These are phyloP conservation scores for Aspergillus avenaceus DNA, from an alignment of 495 filamentous ascomycete species.

Conservation along the genomic window DNA sequence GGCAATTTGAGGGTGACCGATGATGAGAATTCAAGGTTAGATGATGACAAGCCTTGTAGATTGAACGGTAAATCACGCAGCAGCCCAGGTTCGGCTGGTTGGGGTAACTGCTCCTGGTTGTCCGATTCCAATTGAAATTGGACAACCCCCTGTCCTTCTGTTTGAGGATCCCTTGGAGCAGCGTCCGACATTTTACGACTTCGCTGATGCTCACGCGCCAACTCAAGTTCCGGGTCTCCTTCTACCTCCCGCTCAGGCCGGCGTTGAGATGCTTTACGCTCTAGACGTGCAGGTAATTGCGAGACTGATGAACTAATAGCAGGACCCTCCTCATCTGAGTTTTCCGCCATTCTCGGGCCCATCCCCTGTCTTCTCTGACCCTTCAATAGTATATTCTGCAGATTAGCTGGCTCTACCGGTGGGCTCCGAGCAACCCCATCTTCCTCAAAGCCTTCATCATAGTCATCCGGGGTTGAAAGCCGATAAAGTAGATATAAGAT, in stretches of 20 bases:
- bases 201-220: neutral
- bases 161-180: conserved; percentile 9
- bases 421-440: conserved; percentile 36
- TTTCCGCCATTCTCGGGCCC: conserved; percentile 19
- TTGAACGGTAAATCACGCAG: conserved; percentile 91
- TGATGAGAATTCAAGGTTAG: conserved; percentile 69
- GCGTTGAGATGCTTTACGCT: conserved; percentile 27
- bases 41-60: conserved; percentile 86
- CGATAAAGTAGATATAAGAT: conserved; percentile 88
- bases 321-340: conserved; percentile 40
- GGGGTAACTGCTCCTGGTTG: conserved; percentile 19
- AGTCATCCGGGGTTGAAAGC: conserved; percentile 57
- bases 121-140: conserved; percentile 13
- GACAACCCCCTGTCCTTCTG: conserved; percentile 11
- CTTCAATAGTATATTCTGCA: conserved; percentile 35
- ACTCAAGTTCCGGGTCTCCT: conserved; percentile 13
- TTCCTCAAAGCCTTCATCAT: conserved; percentile 18
- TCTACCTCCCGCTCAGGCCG: conserved; percentile 17
- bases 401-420: conserved; percentile 31
- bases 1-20: conserved; percentile 68
- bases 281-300: conserved; percentile 26
- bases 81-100: conserved; percentile 61
- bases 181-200: conserved; percentile 7
- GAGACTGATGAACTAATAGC: conserved; percentile 44
- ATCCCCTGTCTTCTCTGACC: conserved; percentile 20